These are phyloP conservation scores for Jackrogersella minutella DNA, from an alignment of 495 filamentous ascomycete genomes.

Conservation along the genomic window DNA sequence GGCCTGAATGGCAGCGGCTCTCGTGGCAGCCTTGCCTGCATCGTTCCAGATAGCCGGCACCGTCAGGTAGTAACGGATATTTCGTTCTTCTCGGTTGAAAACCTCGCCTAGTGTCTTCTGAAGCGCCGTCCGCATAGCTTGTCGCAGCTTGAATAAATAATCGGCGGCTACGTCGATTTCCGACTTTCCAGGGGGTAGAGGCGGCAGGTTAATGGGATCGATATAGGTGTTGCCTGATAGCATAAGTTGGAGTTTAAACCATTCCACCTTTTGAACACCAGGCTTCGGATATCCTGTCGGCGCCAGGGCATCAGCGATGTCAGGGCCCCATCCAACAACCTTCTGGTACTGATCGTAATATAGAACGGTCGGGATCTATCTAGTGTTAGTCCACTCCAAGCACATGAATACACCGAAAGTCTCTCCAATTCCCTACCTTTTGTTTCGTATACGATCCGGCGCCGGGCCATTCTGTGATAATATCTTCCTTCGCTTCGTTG, in stretches of 20 bases:
- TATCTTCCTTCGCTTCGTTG: constrained; percentile 79
- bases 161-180: constrained; percentile 80
- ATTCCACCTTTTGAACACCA: constrained; percentile 79
- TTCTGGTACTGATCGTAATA: constrained; percentile 82
- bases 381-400: constrained; percentile 27
- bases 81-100: constrained; percentile 77
- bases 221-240: constrained; percentile 81
- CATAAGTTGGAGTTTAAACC: constrained; percentile 84
- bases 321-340: constrained; percentile 78
- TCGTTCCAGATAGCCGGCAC: constrained; percentile 82
- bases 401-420: neutral
- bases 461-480: constrained; percentile 80
- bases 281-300: constrained; percentile 79
- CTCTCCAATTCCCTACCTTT: constrained; percentile 59
- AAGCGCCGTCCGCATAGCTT: constrained; percentile 74
- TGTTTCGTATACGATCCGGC: constrained; percentile 79
- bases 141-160: constrained; percentile 78
- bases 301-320: constrained; percentile 77
- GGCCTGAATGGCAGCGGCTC: constrained; percentile 76
- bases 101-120: constrained; percentile 82
- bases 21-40: constrained; percentile 75
- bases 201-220: constrained; percentile 79
- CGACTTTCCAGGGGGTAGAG: constrained; percentile 77
- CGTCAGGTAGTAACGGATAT: constrained; percentile 76
- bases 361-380: constrained; percentile 74